phyloP scores from a whole-genome alignment of 495 filamentous ascomycete genomes.

The Letharia lupina region DNA sequence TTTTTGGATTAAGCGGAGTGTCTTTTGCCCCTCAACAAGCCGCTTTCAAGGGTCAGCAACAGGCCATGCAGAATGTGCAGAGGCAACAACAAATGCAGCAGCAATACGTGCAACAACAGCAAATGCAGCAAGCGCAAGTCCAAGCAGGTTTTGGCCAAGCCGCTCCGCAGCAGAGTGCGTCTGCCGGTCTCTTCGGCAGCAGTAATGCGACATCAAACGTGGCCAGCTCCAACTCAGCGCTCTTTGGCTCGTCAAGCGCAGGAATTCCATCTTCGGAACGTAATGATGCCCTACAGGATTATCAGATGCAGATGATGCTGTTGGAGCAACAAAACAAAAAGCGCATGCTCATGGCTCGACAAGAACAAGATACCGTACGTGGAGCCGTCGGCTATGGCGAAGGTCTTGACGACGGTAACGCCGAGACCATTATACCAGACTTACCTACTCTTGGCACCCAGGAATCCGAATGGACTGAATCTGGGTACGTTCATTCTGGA shows the following conservation, averaged over 20 bases:
- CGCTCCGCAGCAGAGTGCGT: background rate
- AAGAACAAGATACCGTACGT: background rate
- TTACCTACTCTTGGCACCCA: slow-evolving; percentile 24
- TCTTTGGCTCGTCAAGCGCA: background rate
- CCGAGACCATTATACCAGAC: slow-evolving; percentile 19
- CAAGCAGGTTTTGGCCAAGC: too few relatives aligned
- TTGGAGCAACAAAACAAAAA: background rate
- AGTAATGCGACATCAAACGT: background rate
- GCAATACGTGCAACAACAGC: slow-evolving; percentile 1
- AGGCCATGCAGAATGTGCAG: slow-evolving; percentile 6
- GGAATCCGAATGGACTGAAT: slow-evolving; percentile 32
- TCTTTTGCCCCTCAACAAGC: background rate
- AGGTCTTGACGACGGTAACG: slow-evolving; percentile 6
- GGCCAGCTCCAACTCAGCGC: background rate
- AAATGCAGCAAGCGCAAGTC: background rate
- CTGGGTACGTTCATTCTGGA: slow-evolving; percentile 23
- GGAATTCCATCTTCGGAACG: background rate
- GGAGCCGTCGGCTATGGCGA: background rate
- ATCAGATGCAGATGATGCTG: background rate
- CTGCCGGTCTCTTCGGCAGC: background rate
- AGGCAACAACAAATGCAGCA: background rate
- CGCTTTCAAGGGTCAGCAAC: background rate
- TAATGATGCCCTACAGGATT: background rate
- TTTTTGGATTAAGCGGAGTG: slow-evolving; percentile 12
- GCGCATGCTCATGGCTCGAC: background rate